A percentile compares a stretch with the other conserved stretches of the same genome.
Conservation (phyloP, 257 asterid genomes). For the Primulina huaijiensis region DNA sequence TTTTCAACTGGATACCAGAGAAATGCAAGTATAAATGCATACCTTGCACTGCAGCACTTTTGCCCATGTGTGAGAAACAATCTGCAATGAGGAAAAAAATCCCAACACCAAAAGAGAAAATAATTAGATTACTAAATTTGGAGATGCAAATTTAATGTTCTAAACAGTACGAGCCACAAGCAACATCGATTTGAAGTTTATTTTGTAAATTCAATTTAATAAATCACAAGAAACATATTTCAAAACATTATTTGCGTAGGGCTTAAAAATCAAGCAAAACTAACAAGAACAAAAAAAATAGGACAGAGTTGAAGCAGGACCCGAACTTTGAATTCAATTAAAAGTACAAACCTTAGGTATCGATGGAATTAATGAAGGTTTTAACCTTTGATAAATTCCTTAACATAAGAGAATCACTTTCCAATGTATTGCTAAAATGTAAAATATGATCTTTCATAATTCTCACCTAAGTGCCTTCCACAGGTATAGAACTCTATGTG, state of each 20-base stretch:
- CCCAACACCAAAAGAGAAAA: slow-evolving; percentile 1
- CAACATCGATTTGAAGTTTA: not conserved
- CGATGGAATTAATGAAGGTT: too few species aligned
- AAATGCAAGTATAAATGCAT: slow-evolving; percentile 12
- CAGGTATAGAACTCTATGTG: not conserved
- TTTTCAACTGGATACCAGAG: not conserved
- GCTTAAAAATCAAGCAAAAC: not conserved
- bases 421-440: not conserved
- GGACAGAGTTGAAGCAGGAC: not conserved
- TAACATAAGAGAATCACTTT: not conserved
- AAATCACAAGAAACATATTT: too few species aligned
- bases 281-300: not conserved
- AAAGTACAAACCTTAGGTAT: not conserved
- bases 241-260: not conserved
- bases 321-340: not conserved
- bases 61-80: slow-evolving; percentile 73
- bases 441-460: not conserved
- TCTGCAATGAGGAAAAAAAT: slow-evolving; percentile 43
- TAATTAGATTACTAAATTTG: not conserved
- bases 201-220: not conserved
- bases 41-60: slow-evolving; percentile 47
- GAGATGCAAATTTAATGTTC: not conserved
- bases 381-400: too few species aligned
- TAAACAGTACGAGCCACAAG: not conserved
- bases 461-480: not conserved